Evolutionary conservation across 306 rosid genomes (phyloP).

Genomic region (Ochetophila trinervis): DNA sequence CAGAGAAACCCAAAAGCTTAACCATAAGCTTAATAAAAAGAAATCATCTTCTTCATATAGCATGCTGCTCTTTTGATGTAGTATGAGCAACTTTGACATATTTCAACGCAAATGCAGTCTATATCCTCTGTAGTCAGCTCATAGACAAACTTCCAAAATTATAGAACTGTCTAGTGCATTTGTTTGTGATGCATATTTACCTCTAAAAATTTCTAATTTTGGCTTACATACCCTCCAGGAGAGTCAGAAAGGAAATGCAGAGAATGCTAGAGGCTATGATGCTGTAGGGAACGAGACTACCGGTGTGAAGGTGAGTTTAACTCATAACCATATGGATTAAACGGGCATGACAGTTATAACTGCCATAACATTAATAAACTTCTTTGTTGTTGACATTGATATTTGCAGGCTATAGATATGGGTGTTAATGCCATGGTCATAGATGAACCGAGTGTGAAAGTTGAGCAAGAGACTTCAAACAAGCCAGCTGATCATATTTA

Average conservation of each 20-base stretch:
- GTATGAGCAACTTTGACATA: neutral
- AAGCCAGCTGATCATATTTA: slow-evolving; percentile 51
- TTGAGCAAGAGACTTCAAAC: slow-evolving; percentile 47
- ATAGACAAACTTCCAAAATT: neutral
- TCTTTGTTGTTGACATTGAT: slow-evolving; percentile 11
- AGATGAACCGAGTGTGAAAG: slow-evolving; percentile 55
- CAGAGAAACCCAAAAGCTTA: too few species aligned
- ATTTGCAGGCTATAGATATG: slow-evolving; percentile 62
- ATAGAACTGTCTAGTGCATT: neutral
- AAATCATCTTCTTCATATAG: neutral
- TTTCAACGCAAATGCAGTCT: neutral
- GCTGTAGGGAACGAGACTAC: slow-evolving; percentile 46
- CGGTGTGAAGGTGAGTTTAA: slow-evolving; percentile 49
- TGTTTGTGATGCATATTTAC: neutral
- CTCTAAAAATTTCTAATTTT: slow-evolving; percentile 7
- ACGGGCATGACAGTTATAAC: neutral
- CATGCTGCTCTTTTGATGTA: neutral
- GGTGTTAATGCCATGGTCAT: slow-evolving; percentile 31
- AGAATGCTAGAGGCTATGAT: slow-evolving; percentile 41
- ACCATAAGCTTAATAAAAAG: too few species aligned
- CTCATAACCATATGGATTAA: slow-evolving; percentile 1
- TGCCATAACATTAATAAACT: neutral
- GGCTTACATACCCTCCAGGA: slow-evolving; percentile 30
- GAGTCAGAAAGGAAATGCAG: slow-evolving; percentile 48
- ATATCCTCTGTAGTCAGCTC: neutral